Percentiles rank a stretch among this genome's conserved stretches.
These are phyloP conservation scores for Monosporascus sp. DNA, from an alignment of 2,329 filamentous ascomycete genomes.

Conservation along the genomic window DNA sequence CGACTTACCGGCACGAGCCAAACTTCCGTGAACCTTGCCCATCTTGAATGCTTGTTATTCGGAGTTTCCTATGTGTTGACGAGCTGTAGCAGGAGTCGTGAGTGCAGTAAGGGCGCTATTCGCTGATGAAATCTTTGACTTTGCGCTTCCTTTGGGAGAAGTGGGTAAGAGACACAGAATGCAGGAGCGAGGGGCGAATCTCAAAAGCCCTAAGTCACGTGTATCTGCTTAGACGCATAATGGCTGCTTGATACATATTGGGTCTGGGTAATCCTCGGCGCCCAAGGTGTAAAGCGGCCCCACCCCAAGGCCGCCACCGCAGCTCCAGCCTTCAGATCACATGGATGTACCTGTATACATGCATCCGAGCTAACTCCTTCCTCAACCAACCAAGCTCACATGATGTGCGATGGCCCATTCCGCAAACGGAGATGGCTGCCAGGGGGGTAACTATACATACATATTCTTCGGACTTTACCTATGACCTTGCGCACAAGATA, in stretches of 20 bases:
- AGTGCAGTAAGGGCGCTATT: conserved; percentile 3
- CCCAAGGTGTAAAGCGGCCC: too few species aligned
- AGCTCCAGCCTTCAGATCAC: too few species aligned
- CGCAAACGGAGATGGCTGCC: neutral
- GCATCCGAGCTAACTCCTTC: neutral
- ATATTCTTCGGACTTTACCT: too few species aligned
- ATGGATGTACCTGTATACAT: too few species aligned
- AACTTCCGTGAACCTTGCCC: conserved; percentile 50
- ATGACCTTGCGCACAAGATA: too few species aligned
- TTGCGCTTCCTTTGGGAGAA: conserved; percentile 3
- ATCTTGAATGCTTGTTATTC: conserved; percentile 21
- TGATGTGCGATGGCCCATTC: neutral
- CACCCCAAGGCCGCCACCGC: neutral
- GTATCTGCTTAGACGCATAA: conserved; percentile 4
- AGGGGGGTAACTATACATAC: neutral
- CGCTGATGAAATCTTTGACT: conserved; percentile 11
- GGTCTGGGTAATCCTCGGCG: neutral
- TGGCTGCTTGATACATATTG: neutral
- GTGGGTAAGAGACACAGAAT: conserved; percentile 11
- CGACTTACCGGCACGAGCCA: conserved; percentile 68
- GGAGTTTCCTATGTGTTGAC: neutral
- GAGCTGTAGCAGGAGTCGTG: conserved; percentile 1
- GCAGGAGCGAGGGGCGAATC: conserved; percentile 7
- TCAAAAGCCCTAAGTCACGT: conserved; percentile 20
- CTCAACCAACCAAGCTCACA: neutral